Evolutionary conservation across 768 basidiomycete genomes (phyloP).

Genomic region (Heimioporus sp.): DNA sequence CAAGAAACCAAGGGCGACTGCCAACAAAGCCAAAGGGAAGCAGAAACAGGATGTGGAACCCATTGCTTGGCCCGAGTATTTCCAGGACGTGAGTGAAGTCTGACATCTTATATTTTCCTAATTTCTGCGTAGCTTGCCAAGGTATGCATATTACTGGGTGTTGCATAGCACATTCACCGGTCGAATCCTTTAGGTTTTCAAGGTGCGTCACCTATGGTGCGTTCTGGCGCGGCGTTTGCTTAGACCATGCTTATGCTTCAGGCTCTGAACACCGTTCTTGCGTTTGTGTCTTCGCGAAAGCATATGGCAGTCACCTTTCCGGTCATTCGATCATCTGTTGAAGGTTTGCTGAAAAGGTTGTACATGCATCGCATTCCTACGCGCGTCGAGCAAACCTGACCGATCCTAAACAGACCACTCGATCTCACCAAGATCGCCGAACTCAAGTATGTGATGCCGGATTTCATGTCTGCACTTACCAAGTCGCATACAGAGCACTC

Average conservation of each 20-base stretch:
- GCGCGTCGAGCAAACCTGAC: background rate
- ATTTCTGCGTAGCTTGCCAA: conserved; percentile 50
- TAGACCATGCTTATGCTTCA: conserved; percentile 25
- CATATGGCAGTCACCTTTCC: conserved; percentile 79
- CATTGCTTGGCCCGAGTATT: conserved; percentile 60
- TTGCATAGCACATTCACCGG: background rate
- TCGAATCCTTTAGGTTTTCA: conserved; percentile 37
- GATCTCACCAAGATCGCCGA: conserved; percentile 78
- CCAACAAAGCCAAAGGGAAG: conserved; percentile 17
- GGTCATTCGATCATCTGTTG: conserved; percentile 74
- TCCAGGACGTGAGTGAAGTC: conserved; percentile 42
- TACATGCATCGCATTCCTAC: conserved; percentile 3
- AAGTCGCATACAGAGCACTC: conserved; percentile 53
- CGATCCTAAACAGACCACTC: conserved; percentile 55
- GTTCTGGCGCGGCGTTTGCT: background rate
- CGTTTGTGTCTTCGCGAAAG: conserved; percentile 80
- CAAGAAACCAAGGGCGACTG: conserved; percentile 17
- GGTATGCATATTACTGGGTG: conserved; percentile 32
- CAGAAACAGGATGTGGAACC: conserved; percentile 7
- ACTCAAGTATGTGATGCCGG: conserved; percentile 56
- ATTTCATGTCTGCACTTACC: background rate
- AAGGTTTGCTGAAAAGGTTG: conserved; percentile 73
- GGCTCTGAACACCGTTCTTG: conserved; percentile 88
- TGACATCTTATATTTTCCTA: background rate
- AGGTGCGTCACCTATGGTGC: conserved; percentile 27